A percentile compares a stretch with the other conserved stretches of the same genome.
Conservation (phyloP, 73 alveolate species). For the Paramecium sonneborni region DNA sequence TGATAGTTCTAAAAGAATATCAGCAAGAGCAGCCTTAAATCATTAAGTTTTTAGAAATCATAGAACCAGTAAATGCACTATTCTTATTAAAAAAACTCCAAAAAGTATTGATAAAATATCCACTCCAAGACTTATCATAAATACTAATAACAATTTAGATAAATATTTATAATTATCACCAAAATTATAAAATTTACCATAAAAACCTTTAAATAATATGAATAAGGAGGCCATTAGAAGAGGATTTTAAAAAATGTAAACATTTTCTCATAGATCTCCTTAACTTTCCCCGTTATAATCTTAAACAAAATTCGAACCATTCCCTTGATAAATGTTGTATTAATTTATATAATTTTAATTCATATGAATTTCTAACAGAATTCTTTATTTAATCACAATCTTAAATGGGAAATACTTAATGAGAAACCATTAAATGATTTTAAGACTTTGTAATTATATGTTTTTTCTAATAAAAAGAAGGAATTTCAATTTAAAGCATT, state of each 20-base stretch:
- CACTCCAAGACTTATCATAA: neutral
- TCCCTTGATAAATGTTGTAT: neutral
- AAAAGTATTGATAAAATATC: neutral
- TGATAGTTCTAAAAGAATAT: neutral
- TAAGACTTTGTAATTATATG: neutral
- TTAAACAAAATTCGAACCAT: slow-evolving; percentile 13
- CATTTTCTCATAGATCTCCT: slow-evolving; percentile 10
- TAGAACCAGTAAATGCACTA: neutral
- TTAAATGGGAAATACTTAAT: neutral
- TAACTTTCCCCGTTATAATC: neutral
- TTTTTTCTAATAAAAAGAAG: neutral
- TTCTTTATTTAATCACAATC: neutral
- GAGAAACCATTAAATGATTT: neutral
- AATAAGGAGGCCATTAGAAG: neutral
- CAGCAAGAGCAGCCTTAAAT: slow-evolving; percentile 26
- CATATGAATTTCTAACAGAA: neutral
- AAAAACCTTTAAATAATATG: neutral
- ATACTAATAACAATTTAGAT: slow-evolving; percentile 18
- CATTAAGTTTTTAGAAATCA: neutral
- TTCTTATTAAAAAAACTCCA: neutral
- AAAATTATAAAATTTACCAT: neutral
- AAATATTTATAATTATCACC: neutral
- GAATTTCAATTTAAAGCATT: neutral
- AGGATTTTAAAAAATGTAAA: slow-evolving; percentile 3
- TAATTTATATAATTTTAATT: neutral